Percentiles rank a stretch among this genome's conserved stretches.
These are phyloP conservation scores for Beauveria rudraprayagi DNA, from an alignment of 2,329 filamentous ascomycete genomes.

Conservation along the genomic window DNA sequence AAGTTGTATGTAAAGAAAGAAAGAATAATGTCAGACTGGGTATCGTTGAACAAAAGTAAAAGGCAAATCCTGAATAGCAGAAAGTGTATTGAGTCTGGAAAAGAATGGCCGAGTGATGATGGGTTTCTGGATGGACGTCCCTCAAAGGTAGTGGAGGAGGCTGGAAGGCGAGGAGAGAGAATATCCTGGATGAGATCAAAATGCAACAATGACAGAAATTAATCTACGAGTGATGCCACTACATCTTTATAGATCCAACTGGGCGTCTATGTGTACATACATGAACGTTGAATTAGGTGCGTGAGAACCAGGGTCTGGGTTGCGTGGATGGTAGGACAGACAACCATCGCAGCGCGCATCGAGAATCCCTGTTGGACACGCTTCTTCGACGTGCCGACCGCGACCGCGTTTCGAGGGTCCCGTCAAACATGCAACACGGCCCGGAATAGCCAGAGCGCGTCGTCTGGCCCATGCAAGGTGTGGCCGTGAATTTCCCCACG, in stretches of 20 bases:
- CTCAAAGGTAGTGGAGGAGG: neutral
- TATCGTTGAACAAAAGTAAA: constrained; percentile 11
- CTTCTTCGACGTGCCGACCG: constrained; percentile 1
- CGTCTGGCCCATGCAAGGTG: neutral
- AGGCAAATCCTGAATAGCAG: neutral
- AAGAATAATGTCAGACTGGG: neutral
- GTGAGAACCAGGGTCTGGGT: neutral
- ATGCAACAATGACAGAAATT: neutral
- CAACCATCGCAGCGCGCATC: constrained; percentile 1
- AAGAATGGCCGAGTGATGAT: constrained; percentile 8
- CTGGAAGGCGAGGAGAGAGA: neutral
- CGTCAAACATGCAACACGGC: neutral
- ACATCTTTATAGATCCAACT: neutral
- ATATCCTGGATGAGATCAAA: neutral
- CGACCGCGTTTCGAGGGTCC: constrained; percentile 1
- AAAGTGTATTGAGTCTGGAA: neutral
- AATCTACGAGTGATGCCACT: neutral
- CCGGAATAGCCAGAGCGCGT: neutral
- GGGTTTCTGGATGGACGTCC: neutral
- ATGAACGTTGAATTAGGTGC: neutral
- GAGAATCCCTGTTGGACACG: constrained; percentile 3
- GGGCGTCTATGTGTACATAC: neutral
- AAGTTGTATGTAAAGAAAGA: neutral
- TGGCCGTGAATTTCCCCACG: neutral
- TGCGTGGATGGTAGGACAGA: neutral